Conservation (phyloP, 1,139 yeast genomes). For the Saccharomyces hybrid region DNA sequence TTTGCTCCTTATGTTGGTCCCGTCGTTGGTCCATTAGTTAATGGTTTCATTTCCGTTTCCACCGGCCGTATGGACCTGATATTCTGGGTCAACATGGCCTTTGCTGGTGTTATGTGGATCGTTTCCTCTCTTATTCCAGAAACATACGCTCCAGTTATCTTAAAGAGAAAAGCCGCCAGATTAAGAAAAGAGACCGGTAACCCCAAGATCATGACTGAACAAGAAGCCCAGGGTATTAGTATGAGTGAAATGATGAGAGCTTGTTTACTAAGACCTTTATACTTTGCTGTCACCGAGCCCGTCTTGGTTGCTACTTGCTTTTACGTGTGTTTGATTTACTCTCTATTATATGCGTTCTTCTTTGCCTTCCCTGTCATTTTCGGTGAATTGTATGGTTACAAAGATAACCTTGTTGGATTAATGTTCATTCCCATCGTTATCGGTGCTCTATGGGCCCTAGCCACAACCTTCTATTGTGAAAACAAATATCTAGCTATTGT, state of each 20-base stretch:
- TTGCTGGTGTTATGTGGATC: slow-evolving; percentile 78
- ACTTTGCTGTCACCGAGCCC: slow-evolving; percentile 69
- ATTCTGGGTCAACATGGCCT: slow-evolving; percentile 87
- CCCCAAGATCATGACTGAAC: slow-evolving; percentile 79
- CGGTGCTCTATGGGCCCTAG: slow-evolving; percentile 68
- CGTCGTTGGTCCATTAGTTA: slow-evolving; percentile 79
- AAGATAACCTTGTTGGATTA: slow-evolving; percentile 66
- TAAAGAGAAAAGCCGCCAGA: slow-evolving; percentile 60
- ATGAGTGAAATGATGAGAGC: slow-evolving; percentile 56
- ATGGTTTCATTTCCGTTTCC: slow-evolving; percentile 72
- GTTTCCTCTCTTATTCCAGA: slow-evolving; percentile 61
- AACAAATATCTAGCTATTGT: slow-evolving; percentile 46
- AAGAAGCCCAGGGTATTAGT: slow-evolving; percentile 69
- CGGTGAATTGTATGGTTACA: slow-evolving; percentile 53
- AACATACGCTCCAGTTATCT: slow-evolving; percentile 82
- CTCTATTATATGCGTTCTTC: slow-evolving; percentile 82
- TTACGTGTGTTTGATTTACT: slow-evolving; percentile 79
- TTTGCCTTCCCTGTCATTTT: slow-evolving; percentile 80
- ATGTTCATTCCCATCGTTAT: slow-evolving; percentile 82
- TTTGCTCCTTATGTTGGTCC: slow-evolving; percentile 93
- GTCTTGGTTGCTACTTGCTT: slow-evolving; percentile 74
- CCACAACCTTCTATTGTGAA: slow-evolving; percentile 70
- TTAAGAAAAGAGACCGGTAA: slow-evolving; percentile 77
- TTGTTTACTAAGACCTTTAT: slow-evolving; percentile 66
- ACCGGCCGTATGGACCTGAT: slow-evolving; percentile 61